These are phyloP conservation scores for Elsinoe australis DNA, from an alignment of 2,329 filamentous ascomycete genomes.

Conservation along the genomic window DNA sequence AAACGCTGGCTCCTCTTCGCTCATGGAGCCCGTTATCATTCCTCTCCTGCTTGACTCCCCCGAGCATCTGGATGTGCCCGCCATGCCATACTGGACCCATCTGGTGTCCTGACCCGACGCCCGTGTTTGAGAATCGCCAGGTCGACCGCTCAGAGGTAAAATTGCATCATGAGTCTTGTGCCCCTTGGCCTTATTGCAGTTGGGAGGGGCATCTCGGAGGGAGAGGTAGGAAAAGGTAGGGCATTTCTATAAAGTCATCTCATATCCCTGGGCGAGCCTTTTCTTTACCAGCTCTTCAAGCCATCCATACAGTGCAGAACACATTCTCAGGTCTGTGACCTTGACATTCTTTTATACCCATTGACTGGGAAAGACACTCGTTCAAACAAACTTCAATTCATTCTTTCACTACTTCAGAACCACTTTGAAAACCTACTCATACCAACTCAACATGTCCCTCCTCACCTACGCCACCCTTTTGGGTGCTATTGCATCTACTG, in stretches of 20 bases:
- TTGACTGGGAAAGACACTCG: conserved; percentile 13
- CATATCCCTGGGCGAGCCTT: not conserved
- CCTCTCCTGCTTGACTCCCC: not conserved
- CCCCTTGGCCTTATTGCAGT: not conserved
- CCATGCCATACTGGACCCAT: not conserved
- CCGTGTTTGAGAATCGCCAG: not conserved
- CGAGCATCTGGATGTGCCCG: not conserved
- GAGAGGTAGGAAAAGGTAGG: too few relatives aligned
- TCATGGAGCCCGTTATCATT: not conserved
- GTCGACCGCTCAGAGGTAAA: not conserved
- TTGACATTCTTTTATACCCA: conserved; percentile 14
- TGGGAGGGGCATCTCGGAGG: not conserved
- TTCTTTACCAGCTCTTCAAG: conserved; percentile 1
- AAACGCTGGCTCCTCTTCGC: conserved; percentile 9
- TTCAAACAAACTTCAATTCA: conserved; percentile 12
- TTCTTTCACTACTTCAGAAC: not conserved
- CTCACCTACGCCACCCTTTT: conserved; percentile 25
- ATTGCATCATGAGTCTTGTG: conserved; percentile 3
- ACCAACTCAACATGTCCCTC: conserved; percentile 24
- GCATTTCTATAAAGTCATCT: conserved; percentile 1
- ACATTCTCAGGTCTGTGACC: conserved; percentile 14
- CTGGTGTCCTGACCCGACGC: not conserved
- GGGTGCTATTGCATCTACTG: conserved; percentile 31
- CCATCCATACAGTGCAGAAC: not conserved
- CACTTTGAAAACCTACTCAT: too few relatives aligned